Evolutionary conservation across 257 asterid species (phyloP).

Genomic region (Forsythia viridissima): DNA sequence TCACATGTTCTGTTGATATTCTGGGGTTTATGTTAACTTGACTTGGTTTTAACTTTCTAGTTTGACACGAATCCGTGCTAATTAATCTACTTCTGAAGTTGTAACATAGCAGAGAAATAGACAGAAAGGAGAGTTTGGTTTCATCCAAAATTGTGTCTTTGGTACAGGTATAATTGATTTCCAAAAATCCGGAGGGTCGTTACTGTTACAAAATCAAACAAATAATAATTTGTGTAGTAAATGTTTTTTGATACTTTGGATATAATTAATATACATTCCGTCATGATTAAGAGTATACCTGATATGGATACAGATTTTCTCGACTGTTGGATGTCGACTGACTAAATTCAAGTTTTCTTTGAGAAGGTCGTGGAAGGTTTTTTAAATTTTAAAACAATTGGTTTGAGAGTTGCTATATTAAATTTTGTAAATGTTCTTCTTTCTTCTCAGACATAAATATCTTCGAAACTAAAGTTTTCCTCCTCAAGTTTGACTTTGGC

Average conservation of each 20-base stretch:
- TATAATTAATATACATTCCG: neutral
- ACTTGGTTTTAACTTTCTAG: neutral
- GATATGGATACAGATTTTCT: neutral
- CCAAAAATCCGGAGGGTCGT: neutral
- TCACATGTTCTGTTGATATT: neutral
- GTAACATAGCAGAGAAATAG: neutral
- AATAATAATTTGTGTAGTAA: no score
- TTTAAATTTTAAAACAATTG: neutral
- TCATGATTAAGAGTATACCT: neutral
- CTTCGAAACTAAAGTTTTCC: no score
- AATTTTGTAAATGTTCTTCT: neutral
- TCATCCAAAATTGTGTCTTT: neutral
- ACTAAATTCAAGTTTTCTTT: neutral
- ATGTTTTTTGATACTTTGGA: no score
- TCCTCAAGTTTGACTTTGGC: no score
- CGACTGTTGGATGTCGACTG: neutral
- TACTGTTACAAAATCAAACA: neutral
- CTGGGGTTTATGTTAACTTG: neutral
- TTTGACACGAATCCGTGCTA: slow-evolving; percentile 1
- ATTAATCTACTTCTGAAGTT: slow-evolving; percentile 2
- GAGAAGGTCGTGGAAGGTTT: neutral
- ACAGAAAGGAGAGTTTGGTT: neutral
- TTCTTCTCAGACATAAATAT: no score
- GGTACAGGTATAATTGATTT: slow-evolving; percentile 8
- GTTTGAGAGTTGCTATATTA: neutral